Evolutionary conservation across 208 protist genomes (phyloP).

Genomic region (Leishmania braziliensis): DNA sequence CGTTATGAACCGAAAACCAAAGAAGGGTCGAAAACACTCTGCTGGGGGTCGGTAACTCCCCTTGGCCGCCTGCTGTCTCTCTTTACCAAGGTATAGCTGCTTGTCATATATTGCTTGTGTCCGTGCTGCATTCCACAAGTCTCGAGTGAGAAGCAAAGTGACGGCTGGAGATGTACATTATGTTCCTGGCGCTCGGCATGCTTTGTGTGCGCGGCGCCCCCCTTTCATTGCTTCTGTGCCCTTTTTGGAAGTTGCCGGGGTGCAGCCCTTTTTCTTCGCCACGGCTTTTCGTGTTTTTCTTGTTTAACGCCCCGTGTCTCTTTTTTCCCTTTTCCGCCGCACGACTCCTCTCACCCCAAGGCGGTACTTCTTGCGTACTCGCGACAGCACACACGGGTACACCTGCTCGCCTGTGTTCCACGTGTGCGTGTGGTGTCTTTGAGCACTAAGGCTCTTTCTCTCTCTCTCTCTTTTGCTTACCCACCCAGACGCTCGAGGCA

Average conservation of each 20-base stretch:
- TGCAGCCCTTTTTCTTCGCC: neutral
- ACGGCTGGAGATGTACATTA: conserved; percentile 3
- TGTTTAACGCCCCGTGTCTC: neutral
- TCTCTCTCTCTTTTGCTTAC: neutral
- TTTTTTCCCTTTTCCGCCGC: neutral
- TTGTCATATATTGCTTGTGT: neutral
- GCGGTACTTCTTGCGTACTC: neutral
- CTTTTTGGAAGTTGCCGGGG: neutral
- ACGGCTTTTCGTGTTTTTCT: neutral
- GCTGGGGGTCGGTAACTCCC: neutral
- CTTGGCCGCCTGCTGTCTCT: neutral
- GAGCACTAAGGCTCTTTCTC: neutral
- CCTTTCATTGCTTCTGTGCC: neutral
- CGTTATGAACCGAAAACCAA: neutral
- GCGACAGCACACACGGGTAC: neutral
- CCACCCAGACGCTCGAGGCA: neutral
- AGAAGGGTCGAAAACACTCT: neutral
- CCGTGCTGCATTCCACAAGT: too few species aligned
- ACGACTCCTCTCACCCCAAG: neutral
- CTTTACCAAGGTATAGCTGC: neutral
- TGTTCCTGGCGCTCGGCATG: neutral
- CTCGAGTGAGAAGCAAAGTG: neutral
- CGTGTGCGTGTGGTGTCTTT: neutral
- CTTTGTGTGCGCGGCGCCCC: neutral
- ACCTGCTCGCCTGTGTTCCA: neutral